Evolutionary conservation across 139 green algal genomes (phyloP), one percentile per base, ranked within the genome.

Genomic region (Tetraselmis chui): DNA sequence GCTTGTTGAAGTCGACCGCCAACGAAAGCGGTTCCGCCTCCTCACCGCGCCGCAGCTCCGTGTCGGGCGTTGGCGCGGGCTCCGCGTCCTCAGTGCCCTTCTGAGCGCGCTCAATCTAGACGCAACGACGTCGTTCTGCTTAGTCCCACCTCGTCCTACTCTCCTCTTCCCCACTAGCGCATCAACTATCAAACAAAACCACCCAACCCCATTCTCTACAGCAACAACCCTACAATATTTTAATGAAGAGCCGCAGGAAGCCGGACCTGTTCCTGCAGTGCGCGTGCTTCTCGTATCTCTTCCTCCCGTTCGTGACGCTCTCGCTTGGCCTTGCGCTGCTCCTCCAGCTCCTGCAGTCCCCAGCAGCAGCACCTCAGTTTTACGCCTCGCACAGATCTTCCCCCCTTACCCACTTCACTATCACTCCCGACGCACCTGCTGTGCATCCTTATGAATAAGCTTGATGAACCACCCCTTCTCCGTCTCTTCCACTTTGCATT

Each of bases 401-500:
- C 11, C 45, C 45, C 18, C 45, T 18, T 18, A 18, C 45, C 45
- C 18, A 5, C 45, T 18, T 5, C 45, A 5, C 45, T 18, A 67
- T 67, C 45, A 67, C 45, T 18, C 45, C 11, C 45, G 18, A 5
- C 27, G 5, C 78, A 82, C 78, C 78, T 82, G 78, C 28, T 59
- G 31, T 2, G 32, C 30, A 75, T 82, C 78, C 24, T 31, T 32
- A 28, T 82, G 78, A 26, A 82, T 82, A 0, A 82, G 0, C 27
- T 75, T 83, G 85, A 97, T 96, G 87, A 92, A 98, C 94, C 94
- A 98, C n/a, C 96, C 96, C 85, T 97, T 97, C 22, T 90, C 86
- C 27, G 93, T 98, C 75, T 99, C 92, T 1, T 99, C 96, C 82
- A 99, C 95, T 78, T 95, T 95, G 89, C 94, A 98, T 77, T 92